Evolutionary conservation across 768 basidiomycete genomes (phyloP).

Genomic region (Agaricus subrufescens): DNA sequence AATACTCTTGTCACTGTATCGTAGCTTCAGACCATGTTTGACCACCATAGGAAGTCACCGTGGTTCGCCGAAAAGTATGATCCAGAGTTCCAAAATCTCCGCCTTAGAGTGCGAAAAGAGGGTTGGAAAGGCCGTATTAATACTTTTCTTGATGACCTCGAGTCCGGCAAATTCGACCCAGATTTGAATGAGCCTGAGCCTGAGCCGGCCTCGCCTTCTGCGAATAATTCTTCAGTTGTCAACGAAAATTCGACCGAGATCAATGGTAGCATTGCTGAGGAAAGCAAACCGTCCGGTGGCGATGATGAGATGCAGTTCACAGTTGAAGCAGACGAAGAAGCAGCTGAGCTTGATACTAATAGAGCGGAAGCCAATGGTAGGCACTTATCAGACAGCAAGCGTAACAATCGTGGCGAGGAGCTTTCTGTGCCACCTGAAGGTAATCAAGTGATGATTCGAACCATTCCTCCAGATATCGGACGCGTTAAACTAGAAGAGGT

Average conservation of each 20-base stretch:
- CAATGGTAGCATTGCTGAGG: conserved; percentile 41
- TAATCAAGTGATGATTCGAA: conserved; percentile 91
- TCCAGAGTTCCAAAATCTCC: conserved; percentile 67
- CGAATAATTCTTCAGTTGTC: conserved; percentile 47
- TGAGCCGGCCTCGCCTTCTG: conserved; percentile 43
- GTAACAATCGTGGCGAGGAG: conserved; percentile 64
- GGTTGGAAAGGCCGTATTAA: conserved; percentile 78
- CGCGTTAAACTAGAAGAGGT: conserved; percentile 89
- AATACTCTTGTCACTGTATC: conserved; percentile 32
- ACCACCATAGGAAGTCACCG: conserved; percentile 90
- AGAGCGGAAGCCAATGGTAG: conserved; percentile 60
- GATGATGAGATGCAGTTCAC: conserved; percentile 78
- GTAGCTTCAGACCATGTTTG: conserved; percentile 94
- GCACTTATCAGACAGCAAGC: conserved; percentile 36
- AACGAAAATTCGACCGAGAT: conserved; percentile 36
- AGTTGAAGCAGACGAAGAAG: conserved; percentile 69
- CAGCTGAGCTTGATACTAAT: conserved; percentile 51
- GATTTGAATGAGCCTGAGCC: conserved; percentile 59
- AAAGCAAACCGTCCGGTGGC: conserved; percentile 41
- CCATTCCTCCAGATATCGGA: conserved; percentile 90
- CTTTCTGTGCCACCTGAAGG: conserved; percentile 69
- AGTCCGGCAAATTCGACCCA: conserved; percentile 82
- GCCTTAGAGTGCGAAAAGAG: conserved; percentile 74
- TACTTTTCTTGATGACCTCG: conserved; percentile 74
- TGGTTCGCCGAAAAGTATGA: conserved; percentile 99